Base-by-base conservation (phyloP, 176 grass and related monocot genomes). In the Rhynchospora tenuis region DNA sequence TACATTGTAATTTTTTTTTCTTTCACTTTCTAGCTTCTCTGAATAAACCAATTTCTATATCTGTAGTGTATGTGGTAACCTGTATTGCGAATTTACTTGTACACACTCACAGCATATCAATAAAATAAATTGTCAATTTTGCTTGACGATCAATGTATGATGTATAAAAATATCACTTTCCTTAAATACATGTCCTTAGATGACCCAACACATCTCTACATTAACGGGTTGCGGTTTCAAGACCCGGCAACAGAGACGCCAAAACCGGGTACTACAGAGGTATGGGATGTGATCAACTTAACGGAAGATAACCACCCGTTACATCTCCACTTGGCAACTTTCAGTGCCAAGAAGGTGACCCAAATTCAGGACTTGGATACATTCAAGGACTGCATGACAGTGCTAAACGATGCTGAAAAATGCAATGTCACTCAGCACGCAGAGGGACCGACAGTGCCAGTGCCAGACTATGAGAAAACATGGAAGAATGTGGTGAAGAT, bases 401-500 rank as follows among this genome's bases (percentile, higher is more conserved):
- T 2, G 2, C 5, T 38, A 38, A 38, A 38, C 5, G 95, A 20
- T 43, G 45, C 65, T 48, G 13, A 82, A 81, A 45, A 94, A 97
- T 98, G 95, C 81, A 51, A 71, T 27, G 4, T 94, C 7, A 28
- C 1, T 1, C 19, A 83, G 1, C 84, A 93, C 83, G 83, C 87
- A 38, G 33, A 38, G 33, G 33, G 33, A 4, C 33, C 33, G 2
- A 38, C 33, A 38, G 33, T 38, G 33, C 33, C 33, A 4, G 33
- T 38, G 33, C 33, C 33, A 38, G 3, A 62, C 47, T 42, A 67
- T 73, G 8, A 71, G 82, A 45, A 20, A 48, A 51, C 83, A 57
- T 98, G 92, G 95, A 98, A 98, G 85, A 98, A 98, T 89, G 95
- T 98, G 44, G 89, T 93, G 82, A 98, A 98, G 89, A 79, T 98